Evolutionary conservation across 2,329 filamentous ascomycete genomes (phyloP).

Genomic region (Xylariaceae sp.): DNA sequence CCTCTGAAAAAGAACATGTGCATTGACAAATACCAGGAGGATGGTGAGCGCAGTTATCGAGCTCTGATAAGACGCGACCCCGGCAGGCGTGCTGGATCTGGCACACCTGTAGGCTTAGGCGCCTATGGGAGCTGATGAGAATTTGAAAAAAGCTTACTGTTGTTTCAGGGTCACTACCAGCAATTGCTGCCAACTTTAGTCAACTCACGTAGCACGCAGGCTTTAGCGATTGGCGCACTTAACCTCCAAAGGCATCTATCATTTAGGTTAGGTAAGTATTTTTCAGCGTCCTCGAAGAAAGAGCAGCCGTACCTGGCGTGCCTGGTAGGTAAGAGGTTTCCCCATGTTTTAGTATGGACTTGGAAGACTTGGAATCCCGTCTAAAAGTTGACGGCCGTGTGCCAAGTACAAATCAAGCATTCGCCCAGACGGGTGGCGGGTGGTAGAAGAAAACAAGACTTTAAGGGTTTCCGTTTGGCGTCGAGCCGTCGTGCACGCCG

Average conservation of each 20-base stretch:
- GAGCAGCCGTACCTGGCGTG: no score
- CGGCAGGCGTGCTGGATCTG: constrained; percentile 6
- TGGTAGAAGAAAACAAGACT: constrained; percentile 5
- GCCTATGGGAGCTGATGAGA: constrained; percentile 8
- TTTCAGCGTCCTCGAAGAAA: no score
- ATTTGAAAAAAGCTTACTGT: constrained; percentile 13
- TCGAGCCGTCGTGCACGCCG: constrained; percentile 8
- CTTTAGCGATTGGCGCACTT: background rate
- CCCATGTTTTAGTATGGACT: no score
- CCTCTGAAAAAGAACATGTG: constrained; percentile 1
- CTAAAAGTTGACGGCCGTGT: no score
- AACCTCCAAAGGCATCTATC: background rate
- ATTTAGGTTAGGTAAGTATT: no score
- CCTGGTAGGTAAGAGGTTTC: no score
- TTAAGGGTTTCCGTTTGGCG: constrained; percentile 16
- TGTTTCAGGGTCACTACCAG: constrained; percentile 1
- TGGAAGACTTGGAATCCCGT: no score
- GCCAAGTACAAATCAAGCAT: no score
- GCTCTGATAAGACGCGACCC: constrained; percentile 7
- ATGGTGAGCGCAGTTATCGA: constrained; percentile 4
- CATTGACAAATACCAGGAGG: constrained; percentile 15
- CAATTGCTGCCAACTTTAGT: background rate
- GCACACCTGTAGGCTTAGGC: constrained; percentile 7
- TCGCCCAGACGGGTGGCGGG: no score
- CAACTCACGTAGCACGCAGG: background rate